Evolutionary conservation across 176 grass and related monocot genomes (phyloP).

Genomic region (Zoysia pacifica): DNA sequence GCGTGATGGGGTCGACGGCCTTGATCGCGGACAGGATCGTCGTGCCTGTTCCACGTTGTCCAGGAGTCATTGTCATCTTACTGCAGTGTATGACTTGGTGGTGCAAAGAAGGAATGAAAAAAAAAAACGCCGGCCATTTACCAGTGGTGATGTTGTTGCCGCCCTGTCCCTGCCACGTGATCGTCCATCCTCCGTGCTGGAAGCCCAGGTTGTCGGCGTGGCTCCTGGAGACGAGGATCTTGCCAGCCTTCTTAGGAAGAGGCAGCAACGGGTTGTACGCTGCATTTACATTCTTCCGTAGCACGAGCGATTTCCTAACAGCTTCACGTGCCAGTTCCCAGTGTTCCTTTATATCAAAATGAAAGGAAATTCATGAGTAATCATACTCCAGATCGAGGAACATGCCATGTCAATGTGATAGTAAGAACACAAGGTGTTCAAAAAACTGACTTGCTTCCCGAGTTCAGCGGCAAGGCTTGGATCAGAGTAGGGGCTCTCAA

Average conservation of each 20-base stretch:
- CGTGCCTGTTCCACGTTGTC: slow-evolving; percentile 42
- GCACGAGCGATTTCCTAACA: slow-evolving; percentile 69
- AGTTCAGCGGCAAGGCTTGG: slow-evolving; percentile 48
- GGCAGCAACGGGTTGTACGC: slow-evolving; percentile 34
- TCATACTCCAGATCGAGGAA: background rate
- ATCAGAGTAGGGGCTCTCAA: slow-evolving; percentile 65
- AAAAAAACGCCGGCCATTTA: slow-evolving; percentile 8
- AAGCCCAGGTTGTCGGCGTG: slow-evolving; percentile 65
- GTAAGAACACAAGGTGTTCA: background rate
- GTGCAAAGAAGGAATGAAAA: too few relatives aligned
- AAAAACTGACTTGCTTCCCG: slow-evolving; percentile 50
- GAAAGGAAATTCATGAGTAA: background rate
- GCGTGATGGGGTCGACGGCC: slow-evolving; percentile 56
- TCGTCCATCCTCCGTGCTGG: slow-evolving; percentile 80
- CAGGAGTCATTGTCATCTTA: too few relatives aligned
- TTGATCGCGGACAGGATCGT: slow-evolving; percentile 68
- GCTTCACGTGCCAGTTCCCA: slow-evolving; percentile 67
- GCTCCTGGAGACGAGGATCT: slow-evolving; percentile 62
- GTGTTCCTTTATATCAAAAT: slow-evolving; percentile 44
- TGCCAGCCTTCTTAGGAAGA: slow-evolving; percentile 56
- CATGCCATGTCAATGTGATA: background rate
- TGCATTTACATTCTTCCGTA: slow-evolving; percentile 69
- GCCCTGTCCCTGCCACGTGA: slow-evolving; percentile 59
- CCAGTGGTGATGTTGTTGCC: slow-evolving; percentile 58
- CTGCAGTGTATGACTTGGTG: too few relatives aligned